Conservation (phyloP, 805 yeast species). For the Starmera dryadoides region DNA sequence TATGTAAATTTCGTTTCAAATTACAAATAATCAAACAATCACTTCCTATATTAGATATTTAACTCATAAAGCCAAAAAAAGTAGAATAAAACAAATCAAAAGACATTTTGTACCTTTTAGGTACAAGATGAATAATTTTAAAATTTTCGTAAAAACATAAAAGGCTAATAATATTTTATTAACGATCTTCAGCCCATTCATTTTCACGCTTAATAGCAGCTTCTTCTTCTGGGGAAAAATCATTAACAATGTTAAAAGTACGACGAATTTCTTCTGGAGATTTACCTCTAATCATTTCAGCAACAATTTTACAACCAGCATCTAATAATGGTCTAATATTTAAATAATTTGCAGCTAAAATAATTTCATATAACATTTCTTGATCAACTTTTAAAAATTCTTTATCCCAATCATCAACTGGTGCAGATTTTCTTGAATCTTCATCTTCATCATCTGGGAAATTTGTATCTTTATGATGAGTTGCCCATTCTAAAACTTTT, state of each 20-base stretch:
- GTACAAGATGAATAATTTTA: too few species aligned
- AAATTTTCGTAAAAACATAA: too few species aligned
- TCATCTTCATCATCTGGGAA: constrained; percentile 80
- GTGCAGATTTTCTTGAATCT: constrained; percentile 80
- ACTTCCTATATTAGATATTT: too few species aligned
- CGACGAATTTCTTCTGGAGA: constrained; percentile 76
- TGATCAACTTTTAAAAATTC: constrained; percentile 91
- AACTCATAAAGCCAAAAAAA: too few species aligned
- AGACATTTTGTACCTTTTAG: too few species aligned
- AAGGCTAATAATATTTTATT: constrained; percentile 2
- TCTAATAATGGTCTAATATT: constrained; percentile 70
- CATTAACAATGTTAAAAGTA: constrained; percentile 74
- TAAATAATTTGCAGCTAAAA: constrained; percentile 73
- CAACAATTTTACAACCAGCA: constrained; percentile 76
- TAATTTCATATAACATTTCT: constrained; percentile 77
- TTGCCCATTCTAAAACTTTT: constrained; percentile 95
- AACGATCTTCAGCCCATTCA: constrained; percentile 89
- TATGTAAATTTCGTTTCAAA: too few species aligned
- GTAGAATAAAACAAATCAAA: too few species aligned
- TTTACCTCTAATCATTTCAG: constrained; percentile 78
- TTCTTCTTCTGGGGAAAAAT: constrained; percentile 82
- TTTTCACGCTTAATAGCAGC: constrained; percentile 83
- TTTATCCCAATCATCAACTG: constrained; percentile 94
- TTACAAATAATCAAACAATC: too few species aligned
- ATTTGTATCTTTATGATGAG: constrained; percentile 77